Evolutionary conservation across 805 yeast genomes (phyloP).

Genomic region (Kodamaea leandrae): DNA sequence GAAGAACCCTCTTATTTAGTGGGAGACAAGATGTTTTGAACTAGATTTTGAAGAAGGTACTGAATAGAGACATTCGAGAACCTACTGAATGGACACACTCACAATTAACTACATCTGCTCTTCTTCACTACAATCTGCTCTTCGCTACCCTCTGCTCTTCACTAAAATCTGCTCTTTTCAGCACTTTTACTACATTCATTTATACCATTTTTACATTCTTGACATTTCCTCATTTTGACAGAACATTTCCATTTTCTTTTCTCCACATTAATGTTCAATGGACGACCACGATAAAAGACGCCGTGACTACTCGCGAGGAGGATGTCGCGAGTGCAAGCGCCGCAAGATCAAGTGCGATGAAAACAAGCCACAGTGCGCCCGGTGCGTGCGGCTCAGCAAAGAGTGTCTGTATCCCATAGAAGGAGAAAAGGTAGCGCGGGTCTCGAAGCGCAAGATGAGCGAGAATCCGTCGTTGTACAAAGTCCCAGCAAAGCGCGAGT

Average conservation of each 20-base stretch:
- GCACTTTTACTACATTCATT: no score
- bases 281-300: not conserved
- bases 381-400: constrained; percentile 31
- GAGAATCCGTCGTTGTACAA: constrained; percentile 7
- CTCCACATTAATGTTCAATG: no score
- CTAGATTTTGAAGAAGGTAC: no score
- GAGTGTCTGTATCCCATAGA: constrained; percentile 34
- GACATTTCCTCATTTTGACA: not conserved
- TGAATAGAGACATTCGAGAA: no score
- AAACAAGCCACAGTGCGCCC: constrained; percentile 30
- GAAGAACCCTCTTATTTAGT: no score
- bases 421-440: constrained; percentile 36
- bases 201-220: no score
- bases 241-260: not conserved
- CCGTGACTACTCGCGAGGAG: constrained; percentile 34
- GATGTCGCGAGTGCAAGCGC: constrained; percentile 43
- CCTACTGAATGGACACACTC: no score
- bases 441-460: constrained; percentile 14
- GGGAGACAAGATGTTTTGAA: no score
- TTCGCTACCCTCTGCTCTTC: no score
- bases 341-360: constrained; percentile 44
- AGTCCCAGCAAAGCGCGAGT: constrained; percentile 1
- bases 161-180: no score
- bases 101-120: no score
- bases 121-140: no score